Base-by-base conservation (phyloP, 305 asterid species). In the Fraxinus greggii region DNA sequence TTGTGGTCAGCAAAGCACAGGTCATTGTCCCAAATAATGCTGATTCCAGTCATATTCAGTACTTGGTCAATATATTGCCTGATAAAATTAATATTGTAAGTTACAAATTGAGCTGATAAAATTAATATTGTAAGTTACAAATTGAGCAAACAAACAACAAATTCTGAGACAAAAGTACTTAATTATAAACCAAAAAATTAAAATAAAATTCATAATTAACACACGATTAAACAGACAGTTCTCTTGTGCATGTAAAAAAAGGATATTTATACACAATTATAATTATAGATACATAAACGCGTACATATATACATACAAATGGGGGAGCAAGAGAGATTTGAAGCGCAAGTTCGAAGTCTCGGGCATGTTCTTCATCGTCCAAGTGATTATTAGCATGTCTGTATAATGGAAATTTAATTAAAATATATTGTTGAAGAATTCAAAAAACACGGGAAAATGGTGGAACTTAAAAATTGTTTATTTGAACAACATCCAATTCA, bases 331-430 rank as follows among this genome's bases (percentile, higher is more conserved):
- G 83, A 40, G 89, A 83, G 76, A 90, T 80, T 75, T 72, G 81
- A 80, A 69, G 92, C 29, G 95, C 97, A 79, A 90, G 84, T 84
- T 85, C 86, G 40, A 90, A 77, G 84, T 92, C 97, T 26, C 84
- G 80, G 61, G 89, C 86, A 72, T 81, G 74, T 61, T 90, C 95
- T 78, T 92, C 97, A 80, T 91, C 96, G 12, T 77, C 79, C 78
- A 94, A 92, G 65, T 94, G 98, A 73, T 89, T 88, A 76, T 89
- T 86, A 78, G 90, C 98, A 81, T 94, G 98, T 56, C 97, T 94
- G 87, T 45, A 48, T 48, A 59, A 61, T 32, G 74, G 48, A 85
- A 82, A 86, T 80, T 72, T 69, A 51, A 51, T 51, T 51, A 17
- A 45, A 45, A 26, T 10, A 32, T n/a, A 72, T 72, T 80, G 38